Conservation (phyloP, 2,329 filamentous ascomycete genomes). For the Aciculosporium take region DNA sequence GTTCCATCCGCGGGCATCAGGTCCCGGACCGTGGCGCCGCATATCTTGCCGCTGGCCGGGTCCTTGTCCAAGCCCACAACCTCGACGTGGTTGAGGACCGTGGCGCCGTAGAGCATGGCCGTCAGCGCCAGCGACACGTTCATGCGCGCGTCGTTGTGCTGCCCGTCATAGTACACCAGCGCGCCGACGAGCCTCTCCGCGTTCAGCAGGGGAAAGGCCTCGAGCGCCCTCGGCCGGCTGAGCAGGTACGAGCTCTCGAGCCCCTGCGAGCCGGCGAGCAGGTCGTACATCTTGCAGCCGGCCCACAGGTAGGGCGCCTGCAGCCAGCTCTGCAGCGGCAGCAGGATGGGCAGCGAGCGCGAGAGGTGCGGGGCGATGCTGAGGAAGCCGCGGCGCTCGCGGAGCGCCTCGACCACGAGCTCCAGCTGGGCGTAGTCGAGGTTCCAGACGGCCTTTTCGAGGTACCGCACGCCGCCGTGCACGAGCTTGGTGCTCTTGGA, state of each 20-base stretch:
- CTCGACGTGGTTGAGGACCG: conserved; percentile 68
- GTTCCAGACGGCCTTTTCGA: conserved; percentile 79
- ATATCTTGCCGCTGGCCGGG: conserved; percentile 49
- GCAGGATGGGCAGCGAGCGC: conserved; percentile 68
- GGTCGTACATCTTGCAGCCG: conserved; percentile 65
- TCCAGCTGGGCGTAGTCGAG: conserved; percentile 72
- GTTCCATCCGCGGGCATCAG: conserved; percentile 44
- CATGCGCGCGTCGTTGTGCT: conserved; percentile 80
- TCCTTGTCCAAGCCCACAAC: conserved; percentile 64
- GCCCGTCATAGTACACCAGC: conserved; percentile 75
- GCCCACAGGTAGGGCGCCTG: conserved; percentile 62
- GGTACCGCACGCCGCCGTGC: conserved; percentile 70
- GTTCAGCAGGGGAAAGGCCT: conserved; percentile 66
- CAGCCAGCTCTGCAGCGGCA: conserved; percentile 72
- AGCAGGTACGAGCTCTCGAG: conserved; percentile 76
- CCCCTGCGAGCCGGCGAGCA: conserved; percentile 66
- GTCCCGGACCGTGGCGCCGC: conserved; percentile 42
- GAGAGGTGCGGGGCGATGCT: conserved; percentile 73
- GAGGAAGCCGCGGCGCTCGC: conserved; percentile 71
- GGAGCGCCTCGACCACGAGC: conserved; percentile 67
- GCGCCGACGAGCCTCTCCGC: conserved; percentile 61
- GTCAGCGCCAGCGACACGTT: conserved; percentile 73
- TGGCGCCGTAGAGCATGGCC: conserved; percentile 65
- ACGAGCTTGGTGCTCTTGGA: conserved; percentile 82
- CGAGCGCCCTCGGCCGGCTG: conserved; percentile 60